A percentile compares a stretch with the other conserved stretches of the same genome.
Evolutionary conservation across 805 yeast genomes (phyloP).

Genomic region (Isabelozyma pseudorhagii): DNA sequence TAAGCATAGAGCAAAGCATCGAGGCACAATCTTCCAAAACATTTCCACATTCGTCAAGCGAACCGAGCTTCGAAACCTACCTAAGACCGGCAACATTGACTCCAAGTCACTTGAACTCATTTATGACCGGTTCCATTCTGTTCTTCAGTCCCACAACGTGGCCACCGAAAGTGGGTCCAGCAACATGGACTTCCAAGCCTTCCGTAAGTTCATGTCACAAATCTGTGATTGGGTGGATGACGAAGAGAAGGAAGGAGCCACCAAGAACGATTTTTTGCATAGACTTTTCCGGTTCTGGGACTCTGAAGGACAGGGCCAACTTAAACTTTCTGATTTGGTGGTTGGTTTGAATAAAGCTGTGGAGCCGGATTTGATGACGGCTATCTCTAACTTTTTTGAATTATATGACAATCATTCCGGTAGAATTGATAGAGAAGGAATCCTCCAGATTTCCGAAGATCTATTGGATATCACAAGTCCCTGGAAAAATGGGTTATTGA

Average conservation of each 20-base stretch:
- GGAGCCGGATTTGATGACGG: conserved; percentile 72
- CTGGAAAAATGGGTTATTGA: conserved; percentile 68
- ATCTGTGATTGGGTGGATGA: conserved; percentile 69
- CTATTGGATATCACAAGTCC: conserved; percentile 78
- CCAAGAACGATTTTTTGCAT: conserved; percentile 29
- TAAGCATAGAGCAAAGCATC: conserved; percentile 65
- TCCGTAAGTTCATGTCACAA: conserved; percentile 70
- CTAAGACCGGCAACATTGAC: conserved; percentile 62
- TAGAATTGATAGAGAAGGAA: conserved; percentile 70
- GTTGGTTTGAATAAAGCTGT: conserved; percentile 68
- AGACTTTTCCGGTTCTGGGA: conserved; percentile 75
- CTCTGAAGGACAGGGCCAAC: conserved; percentile 46
- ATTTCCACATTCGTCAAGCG: conserved; percentile 89
- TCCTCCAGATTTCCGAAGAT: conserved; percentile 84
- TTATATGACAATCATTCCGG: conserved; percentile 68
- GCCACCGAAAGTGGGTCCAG: conserved; percentile 49
- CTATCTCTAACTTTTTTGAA: conserved; percentile 74
- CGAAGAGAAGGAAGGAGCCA: conserved; percentile 5
- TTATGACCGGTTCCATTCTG: conserved; percentile 81
- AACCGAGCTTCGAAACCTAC: conserved; percentile 84
- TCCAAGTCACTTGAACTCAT: conserved; percentile 61
- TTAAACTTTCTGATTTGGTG: conserved; percentile 68
- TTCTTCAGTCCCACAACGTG: conserved; percentile 58
- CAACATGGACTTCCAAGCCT: conserved; percentile 73
- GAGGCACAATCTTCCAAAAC: conserved; percentile 76